phyloP scores from a whole-genome alignment of 2,329 filamentous ascomycete species.

The Thermothelomyces thermophilus region DNA sequence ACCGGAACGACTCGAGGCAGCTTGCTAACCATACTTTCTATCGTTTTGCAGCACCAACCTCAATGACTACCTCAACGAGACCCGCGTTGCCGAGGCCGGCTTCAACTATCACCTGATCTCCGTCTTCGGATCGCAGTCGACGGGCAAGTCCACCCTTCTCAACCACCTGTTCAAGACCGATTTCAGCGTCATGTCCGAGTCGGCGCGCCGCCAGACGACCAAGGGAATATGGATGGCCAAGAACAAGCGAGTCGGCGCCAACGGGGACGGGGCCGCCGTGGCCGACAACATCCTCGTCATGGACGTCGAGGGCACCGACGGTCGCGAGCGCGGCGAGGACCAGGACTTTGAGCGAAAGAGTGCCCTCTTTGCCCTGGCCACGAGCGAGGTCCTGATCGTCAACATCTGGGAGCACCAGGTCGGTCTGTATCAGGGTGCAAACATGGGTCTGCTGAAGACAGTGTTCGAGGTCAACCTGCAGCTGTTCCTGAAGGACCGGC shows the following conservation, averaged over 20 bases:
- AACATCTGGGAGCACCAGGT: constrained; percentile 99
- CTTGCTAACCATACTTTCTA: constrained; percentile 14
- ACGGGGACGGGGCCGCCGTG: constrained; percentile 54
- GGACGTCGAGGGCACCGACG: constrained; percentile 98
- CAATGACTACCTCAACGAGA: constrained; percentile 71
- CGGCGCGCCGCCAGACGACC: constrained; percentile 88
- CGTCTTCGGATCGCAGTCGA: constrained; percentile 97
- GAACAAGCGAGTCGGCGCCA: constrained; percentile 63
- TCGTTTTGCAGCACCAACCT: constrained; percentile 57
- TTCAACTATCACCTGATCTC: constrained; percentile 99
- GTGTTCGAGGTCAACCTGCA: constrained; percentile 98
- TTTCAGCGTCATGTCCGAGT: constrained; percentile 97
- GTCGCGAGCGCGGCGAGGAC: constrained; percentile 91
- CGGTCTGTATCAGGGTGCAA: constrained; percentile 93
- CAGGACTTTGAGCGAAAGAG: constrained; percentile 99
- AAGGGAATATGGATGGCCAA: constrained; percentile 99
- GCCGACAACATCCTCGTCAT: constrained; percentile 98
- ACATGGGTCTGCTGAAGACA: constrained; percentile 97
- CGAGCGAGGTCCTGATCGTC: constrained; percentile 94
- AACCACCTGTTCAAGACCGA: constrained; percentile 94
- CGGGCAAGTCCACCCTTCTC: constrained; percentile 92
- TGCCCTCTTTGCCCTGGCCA: constrained; percentile 91
- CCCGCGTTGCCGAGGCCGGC: constrained; percentile 76
- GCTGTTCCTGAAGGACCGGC: constrained; percentile 90
- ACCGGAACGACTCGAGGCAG: background rate